Evolutionary conservation across 1,284 basidiomycete genomes (phyloP), one percentile per base, ranked within the genome.

Genomic region (Dichomitus squalens): DNA sequence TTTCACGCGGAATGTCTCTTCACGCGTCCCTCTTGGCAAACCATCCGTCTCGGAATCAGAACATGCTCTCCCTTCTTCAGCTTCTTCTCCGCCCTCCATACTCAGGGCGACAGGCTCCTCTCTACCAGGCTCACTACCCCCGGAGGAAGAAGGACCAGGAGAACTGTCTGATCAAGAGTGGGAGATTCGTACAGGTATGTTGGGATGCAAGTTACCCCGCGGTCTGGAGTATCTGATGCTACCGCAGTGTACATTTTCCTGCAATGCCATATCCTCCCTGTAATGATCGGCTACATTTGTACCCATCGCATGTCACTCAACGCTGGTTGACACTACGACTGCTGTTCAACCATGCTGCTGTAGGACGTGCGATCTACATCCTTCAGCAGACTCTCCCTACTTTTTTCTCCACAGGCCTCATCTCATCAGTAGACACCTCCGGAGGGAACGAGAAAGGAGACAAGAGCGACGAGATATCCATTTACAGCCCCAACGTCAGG

Each of bases 331-430:
- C 31, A 31, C 18, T 9, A 11, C 31, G 21, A n/a, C 18, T 23
- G 11, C 11, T 25, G 2, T 18, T 16, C 16, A 35, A 47, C 44
- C 36, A 41, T 53, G 46, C 33, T 1, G 29, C 34, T 18, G 21
- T 9, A 92, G 89, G 88, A 48, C 83, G 88, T 35, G 88, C 86
- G 2, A 86, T 89, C 51, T 82, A 84, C 67, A 75, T 89, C 40
- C 75, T 92, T 1, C 83, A 83, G 64, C 76, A 82, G 59, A 90
- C 90, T 0, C 77, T 92, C 2, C 88, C 88, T 0, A 76, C 79
- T n/a, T 92, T 92, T 72, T 92, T 92, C 68, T 68, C 76, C 12
- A 76, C 76, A 5, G 90, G 90, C 0, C 81, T 92, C 3, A 74
- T 88, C 16, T 80, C 83, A 8, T 79, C 76, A 6, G 70, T 86